A percentile compares a stretch with the other conserved stretches of the same genome.
These are phyloP conservation scores for Apiosordaria backusii DNA, from an alignment of 495 filamentous ascomycete species.

Conservation along the genomic window DNA sequence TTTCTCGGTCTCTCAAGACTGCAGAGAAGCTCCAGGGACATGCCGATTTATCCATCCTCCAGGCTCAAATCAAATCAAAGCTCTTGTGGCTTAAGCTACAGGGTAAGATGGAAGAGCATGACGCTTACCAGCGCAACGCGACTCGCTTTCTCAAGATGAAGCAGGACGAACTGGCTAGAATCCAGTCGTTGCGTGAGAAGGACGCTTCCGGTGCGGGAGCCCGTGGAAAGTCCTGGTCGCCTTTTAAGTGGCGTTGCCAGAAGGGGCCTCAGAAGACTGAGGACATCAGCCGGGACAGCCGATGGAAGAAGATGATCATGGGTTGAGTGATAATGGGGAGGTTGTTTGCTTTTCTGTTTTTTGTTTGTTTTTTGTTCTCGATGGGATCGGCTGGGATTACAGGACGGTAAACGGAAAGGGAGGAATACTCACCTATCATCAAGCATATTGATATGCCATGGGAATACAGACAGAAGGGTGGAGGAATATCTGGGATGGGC, in stretches of 20 bases:
- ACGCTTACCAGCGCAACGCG: constrained; percentile 41
- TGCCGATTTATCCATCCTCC: constrained; percentile 34
- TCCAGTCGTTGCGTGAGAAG: not conserved
- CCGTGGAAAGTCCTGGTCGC: not conserved
- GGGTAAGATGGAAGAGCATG: constrained; percentile 40
- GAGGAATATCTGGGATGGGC: not conserved
- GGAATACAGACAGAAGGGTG: not conserved
- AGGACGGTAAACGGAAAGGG: constrained; percentile 7
- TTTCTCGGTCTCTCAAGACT: constrained; percentile 25
- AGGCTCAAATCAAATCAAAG: constrained; percentile 43
- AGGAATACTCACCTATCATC: not conserved
- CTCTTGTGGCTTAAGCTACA: constrained; percentile 47
- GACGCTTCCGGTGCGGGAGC: not conserved
- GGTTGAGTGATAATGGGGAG: constrained; percentile 3
- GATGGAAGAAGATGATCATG: constrained; percentile 26
- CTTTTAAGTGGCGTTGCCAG: not conserved
- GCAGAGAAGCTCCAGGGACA: constrained; percentile 31
- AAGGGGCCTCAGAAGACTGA: not conserved
- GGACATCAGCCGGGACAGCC: constrained; percentile 5
- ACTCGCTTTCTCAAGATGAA: constrained; percentile 33
- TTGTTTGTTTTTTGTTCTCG: constrained; percentile 7
- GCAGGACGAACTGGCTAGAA: constrained; percentile 19
- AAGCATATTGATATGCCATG: not conserved
- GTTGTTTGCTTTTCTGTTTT: constrained; percentile 4
- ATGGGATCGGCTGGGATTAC: not conserved